Evolutionary conservation across 495 filamentous ascomycete genomes (phyloP).

Genomic region (Amphirosellinia nigrospora): DNA sequence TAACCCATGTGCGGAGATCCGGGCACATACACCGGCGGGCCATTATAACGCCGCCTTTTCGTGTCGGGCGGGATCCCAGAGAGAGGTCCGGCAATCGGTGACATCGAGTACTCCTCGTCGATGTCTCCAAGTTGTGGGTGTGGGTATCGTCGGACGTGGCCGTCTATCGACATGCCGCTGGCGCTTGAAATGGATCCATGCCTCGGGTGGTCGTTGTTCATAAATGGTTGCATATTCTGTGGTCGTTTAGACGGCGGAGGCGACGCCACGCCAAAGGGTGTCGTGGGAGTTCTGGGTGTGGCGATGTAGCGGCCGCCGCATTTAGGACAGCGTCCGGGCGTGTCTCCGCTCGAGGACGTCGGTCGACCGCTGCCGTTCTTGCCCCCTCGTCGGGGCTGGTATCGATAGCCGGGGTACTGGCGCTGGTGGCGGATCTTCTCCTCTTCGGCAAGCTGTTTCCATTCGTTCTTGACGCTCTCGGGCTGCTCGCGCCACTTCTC

Average conservation of each 20-base stretch:
- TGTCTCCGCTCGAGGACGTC: slow-evolving; percentile 46
- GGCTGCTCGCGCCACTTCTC: slow-evolving; percentile 84
- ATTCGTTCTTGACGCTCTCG: slow-evolving; percentile 78
- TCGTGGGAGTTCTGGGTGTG: slow-evolving; percentile 59
- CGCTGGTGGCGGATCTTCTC: slow-evolving; percentile 90
- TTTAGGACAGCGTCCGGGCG: slow-evolving; percentile 61
- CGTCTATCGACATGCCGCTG: slow-evolving; percentile 28
- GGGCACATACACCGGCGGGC: slow-evolving; percentile 34
- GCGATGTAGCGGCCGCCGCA: slow-evolving; percentile 69
- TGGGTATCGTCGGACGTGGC: slow-evolving; percentile 35
- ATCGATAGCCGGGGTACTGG: slow-evolving; percentile 92
- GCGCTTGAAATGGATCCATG: slow-evolving; percentile 34
- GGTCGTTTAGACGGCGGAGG: slow-evolving; percentile 24
- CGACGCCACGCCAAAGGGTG: slow-evolving; percentile 50
- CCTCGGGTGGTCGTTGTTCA: slow-evolving; percentile 38
- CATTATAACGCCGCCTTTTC: slow-evolving; percentile 63
- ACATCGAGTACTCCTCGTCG: slow-evolving; percentile 53
- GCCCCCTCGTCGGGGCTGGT: slow-evolving; percentile 83
- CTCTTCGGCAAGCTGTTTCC: slow-evolving; percentile 92
- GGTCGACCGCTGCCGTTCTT: slow-evolving; percentile 46
- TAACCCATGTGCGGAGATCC: slow-evolving; percentile 38
- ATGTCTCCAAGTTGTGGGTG: slow-evolving; percentile 37
- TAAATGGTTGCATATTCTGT: slow-evolving; percentile 32
- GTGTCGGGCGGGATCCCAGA: slow-evolving; percentile 50
- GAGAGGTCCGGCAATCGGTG: slow-evolving; percentile 31